These are phyloP conservation scores for Vigna reflexopilosa DNA, from an alignment of 306 rosid genomes.

Conservation along the genomic window DNA sequence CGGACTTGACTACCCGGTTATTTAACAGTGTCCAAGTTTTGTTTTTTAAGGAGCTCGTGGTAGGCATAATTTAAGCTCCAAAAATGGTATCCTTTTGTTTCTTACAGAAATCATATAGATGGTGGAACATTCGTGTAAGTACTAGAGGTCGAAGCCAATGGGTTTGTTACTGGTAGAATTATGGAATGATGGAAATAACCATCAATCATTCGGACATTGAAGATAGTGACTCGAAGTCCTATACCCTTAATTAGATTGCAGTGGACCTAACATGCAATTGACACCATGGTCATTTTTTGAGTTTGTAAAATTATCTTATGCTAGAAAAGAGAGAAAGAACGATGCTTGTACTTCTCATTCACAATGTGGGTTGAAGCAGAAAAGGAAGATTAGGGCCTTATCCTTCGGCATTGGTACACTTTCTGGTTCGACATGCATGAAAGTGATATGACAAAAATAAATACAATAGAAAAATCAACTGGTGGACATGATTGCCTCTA, in stretches of 20 bases:
- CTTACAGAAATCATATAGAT: background rate
- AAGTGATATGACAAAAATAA: background rate
- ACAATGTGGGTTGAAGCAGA: conserved; percentile 8
- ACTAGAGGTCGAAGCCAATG: background rate
- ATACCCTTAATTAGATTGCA: background rate
- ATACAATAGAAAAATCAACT: background rate
- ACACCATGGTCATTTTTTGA: background rate
- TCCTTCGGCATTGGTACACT: conserved; percentile 18
- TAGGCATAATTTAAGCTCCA: background rate
- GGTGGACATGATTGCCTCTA: background rate
- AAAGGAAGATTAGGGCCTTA: conserved; percentile 1
- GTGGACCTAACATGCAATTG: background rate
- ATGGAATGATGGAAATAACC: background rate
- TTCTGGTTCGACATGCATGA: conserved; percentile 29
- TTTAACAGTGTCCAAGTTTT: background rate
- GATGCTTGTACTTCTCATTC: background rate
- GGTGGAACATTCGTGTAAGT: background rate
- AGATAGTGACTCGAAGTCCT: background rate
- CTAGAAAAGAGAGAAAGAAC: background rate
- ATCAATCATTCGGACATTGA: conserved; percentile 13
- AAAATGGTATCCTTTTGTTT: conserved; percentile 4
- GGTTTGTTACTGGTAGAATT: background rate
- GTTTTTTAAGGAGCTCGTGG: background rate
- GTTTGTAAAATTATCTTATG: conserved; percentile 4
- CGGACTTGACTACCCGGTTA: conserved; percentile 58